Evolutionary conservation across 495 filamentous ascomycete genomes (phyloP).

Genomic region (Tuber microsphaerosporum): DNA sequence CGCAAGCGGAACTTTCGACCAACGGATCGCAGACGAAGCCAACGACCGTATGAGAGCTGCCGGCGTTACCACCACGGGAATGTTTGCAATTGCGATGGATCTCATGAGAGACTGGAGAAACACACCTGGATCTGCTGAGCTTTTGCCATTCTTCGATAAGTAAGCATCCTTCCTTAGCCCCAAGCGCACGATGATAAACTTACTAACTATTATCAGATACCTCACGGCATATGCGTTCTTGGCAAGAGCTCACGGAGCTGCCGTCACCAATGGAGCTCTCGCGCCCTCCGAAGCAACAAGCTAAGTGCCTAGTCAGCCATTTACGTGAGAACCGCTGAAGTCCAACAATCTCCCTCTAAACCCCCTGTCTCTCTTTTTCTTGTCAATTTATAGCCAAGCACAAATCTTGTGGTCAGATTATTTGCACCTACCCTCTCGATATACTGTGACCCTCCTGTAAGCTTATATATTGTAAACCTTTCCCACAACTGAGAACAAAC

Average conservation of each 20-base stretch:
- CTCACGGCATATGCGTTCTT: constrained; percentile 47
- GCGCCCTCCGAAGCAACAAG: constrained; percentile 46
- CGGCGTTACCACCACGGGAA: constrained; percentile 58
- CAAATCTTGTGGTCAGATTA: background rate
- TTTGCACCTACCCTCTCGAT: background rate
- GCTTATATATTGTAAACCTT: background rate
- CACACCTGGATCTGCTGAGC: constrained; percentile 56
- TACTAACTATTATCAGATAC: constrained; percentile 39
- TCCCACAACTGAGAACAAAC: background rate
- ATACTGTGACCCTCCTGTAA: background rate
- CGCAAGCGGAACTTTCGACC: constrained; percentile 58
- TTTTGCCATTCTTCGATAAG: constrained; percentile 61
- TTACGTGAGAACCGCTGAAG: background rate
- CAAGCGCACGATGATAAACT: background rate
- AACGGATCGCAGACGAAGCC: constrained; percentile 52
- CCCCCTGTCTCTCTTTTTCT: background rate
- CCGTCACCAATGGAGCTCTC: constrained; percentile 45
- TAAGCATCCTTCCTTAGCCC: constrained; percentile 35
- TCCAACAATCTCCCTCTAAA: background rate
- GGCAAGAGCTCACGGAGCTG: constrained; percentile 46
- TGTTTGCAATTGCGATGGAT: constrained; percentile 63
- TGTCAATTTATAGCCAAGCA: background rate
- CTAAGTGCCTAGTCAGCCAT: background rate
- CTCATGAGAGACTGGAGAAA: constrained; percentile 74
- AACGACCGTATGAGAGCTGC: constrained; percentile 61